These are phyloP conservation scores for Tympanopsis confertula DNA, from an alignment of 2,329 filamentous ascomycete genomes.

Conservation along the genomic window DNA sequence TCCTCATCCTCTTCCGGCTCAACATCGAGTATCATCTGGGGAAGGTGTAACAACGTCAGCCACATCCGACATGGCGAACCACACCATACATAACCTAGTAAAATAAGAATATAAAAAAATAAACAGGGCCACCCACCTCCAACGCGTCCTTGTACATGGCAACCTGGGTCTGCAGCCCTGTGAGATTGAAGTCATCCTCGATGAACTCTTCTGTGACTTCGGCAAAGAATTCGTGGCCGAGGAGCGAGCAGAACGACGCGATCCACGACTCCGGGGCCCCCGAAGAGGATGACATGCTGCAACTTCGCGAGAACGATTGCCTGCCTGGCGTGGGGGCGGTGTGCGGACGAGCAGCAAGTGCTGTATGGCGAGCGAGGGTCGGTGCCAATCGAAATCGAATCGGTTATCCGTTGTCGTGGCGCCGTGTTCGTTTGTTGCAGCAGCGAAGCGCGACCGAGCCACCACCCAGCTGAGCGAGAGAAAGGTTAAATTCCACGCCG, in stretches of 20 bases:
- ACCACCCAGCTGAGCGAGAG: too few relatives aligned
- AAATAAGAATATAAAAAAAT: neutral
- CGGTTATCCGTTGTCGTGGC: too few relatives aligned
- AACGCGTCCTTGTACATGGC: slow-evolving; percentile 71
- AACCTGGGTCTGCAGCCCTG: slow-evolving; percentile 61
- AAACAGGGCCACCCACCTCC: slow-evolving; percentile 43
- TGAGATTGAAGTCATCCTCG: slow-evolving; percentile 72
- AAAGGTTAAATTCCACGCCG: too few relatives aligned
- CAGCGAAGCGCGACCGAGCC: too few relatives aligned
- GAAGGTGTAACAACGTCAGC: slow-evolving; percentile 8
- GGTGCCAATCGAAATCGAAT: too few relatives aligned
- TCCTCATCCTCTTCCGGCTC: slow-evolving; percentile 48
- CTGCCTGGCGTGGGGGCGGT: too few relatives aligned
- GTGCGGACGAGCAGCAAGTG: too few relatives aligned
- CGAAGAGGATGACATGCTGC: slow-evolving; percentile 7
- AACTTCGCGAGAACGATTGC: too few relatives aligned
- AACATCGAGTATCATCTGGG: slow-evolving; percentile 63
- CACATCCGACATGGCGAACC: neutral
- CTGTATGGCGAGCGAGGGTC: too few relatives aligned
- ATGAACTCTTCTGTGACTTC: slow-evolving; percentile 72
- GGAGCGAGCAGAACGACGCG: slow-evolving; percentile 60
- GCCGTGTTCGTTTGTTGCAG: too few relatives aligned
- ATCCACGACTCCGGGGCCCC: slow-evolving; percentile 54
- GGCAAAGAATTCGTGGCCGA: slow-evolving; percentile 70
- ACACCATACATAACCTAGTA: neutral